Evolutionary conservation across 1,284 basidiomycete species (phyloP).

Genomic region (Earliella scabrosa): DNA sequence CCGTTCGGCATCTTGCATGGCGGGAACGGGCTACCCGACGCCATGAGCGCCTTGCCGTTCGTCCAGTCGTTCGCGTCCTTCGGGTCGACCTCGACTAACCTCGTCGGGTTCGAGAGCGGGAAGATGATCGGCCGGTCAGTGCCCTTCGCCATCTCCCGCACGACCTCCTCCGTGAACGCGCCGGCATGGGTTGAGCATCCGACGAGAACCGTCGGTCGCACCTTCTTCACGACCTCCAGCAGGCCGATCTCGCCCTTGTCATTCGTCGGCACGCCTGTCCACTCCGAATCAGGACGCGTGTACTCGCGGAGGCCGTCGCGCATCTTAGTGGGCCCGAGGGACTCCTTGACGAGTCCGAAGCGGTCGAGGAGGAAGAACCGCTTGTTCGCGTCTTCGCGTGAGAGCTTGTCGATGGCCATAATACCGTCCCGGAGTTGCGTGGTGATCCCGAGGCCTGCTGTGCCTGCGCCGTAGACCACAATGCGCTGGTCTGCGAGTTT

Average conservation of each 20-base stretch:
- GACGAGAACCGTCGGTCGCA: constrained; percentile 76
- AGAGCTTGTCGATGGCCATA: constrained; percentile 58
- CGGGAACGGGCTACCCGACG: constrained; percentile 83
- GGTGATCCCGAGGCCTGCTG: constrained; percentile 82
- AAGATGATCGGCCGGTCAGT: constrained; percentile 80
- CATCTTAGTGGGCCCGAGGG: constrained; percentile 50
- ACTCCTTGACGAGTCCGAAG: constrained; percentile 58
- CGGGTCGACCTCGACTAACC: constrained; percentile 77
- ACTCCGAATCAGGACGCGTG: constrained; percentile 57
- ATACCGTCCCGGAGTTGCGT: constrained; percentile 78
- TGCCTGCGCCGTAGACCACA: constrained; percentile 81
- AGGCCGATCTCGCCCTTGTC: constrained; percentile 53
- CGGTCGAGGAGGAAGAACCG: constrained; percentile 71
- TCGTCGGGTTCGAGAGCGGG: constrained; percentile 82
- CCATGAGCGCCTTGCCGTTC: constrained; percentile 74
- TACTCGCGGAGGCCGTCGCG: constrained; percentile 58
- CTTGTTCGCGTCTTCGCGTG: constrained; percentile 61
- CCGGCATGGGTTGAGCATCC: constrained; percentile 83
- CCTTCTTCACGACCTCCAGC: constrained; percentile 69
- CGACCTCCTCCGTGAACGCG: constrained; percentile 81
- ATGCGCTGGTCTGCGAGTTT: constrained; percentile 76
- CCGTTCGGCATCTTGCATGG: constrained; percentile 69
- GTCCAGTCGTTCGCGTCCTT: constrained; percentile 78
- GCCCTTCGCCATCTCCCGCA: constrained; percentile 69
- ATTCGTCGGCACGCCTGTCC: constrained; percentile 40